Evolutionary conservation across 2,329 filamentous ascomycete species (phyloP).

Genomic region (Fusarium multiceps): DNA sequence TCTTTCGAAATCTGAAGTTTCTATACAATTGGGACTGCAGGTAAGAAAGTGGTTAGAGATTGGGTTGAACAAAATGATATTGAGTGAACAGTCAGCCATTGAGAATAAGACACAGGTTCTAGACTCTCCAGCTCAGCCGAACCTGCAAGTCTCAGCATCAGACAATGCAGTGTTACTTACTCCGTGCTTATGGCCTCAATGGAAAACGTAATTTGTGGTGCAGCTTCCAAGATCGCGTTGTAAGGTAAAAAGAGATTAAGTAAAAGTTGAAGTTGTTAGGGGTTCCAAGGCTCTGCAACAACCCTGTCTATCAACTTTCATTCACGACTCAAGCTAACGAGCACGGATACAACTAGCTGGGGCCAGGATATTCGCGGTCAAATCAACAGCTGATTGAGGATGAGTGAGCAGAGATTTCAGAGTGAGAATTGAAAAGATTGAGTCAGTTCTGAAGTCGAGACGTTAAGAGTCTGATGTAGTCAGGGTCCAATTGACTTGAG

Average conservation of each 20-base stretch:
- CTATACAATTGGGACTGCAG: neutral
- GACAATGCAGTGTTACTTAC: constrained; percentile 28
- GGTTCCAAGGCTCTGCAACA: constrained; percentile 17
- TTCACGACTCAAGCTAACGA: constrained; percentile 19
- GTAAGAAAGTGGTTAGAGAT: neutral
- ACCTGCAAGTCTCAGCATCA: constrained; percentile 22
- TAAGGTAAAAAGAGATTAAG: neutral
- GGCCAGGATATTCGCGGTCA: constrained; percentile 36
- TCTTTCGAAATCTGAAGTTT: neutral
- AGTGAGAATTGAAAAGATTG: neutral
- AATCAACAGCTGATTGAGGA: neutral
- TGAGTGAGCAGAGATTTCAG: neutral
- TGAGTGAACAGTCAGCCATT: neutral
- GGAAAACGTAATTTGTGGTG: neutral
- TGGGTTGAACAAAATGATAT: neutral
- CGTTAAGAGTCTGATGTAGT: neutral
- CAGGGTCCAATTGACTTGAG: neutral
- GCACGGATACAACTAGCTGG: constrained; percentile 24
- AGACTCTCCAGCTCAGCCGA: constrained; percentile 20
- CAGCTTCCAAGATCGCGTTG: constrained; percentile 8
- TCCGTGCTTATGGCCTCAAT: constrained; percentile 3
- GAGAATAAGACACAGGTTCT: neutral
- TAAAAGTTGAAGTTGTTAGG: constrained; percentile 22
- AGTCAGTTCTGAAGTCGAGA: neutral
- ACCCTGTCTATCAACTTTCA: constrained; percentile 21